Base-by-base conservation (phyloP, 2,329 filamentous ascomycete genomes). In the Penicillium corylophilum region DNA sequence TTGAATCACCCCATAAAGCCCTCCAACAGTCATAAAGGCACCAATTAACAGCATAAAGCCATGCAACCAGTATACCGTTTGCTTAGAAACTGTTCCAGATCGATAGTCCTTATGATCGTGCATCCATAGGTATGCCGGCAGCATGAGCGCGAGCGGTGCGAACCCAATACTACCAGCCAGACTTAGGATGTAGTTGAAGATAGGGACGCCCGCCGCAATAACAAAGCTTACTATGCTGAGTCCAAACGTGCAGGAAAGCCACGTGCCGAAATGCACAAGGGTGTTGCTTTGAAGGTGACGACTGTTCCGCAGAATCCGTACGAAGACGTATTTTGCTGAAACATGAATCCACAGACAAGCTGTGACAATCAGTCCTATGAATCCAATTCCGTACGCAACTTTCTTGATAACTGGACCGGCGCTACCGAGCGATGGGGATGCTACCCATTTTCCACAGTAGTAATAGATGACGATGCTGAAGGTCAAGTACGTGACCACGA, bases 391-490 rank as follows among this genome's bases (percentile, higher is more conserved):
- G 56, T 85, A 86, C 0, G 81, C 69, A 0, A 85, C 75, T 68
- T 82, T 85, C 71, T 86, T 84, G 59, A 86, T 72, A 1, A 74
- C 76, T 9, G 73, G 72, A 15, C 83, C 82, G 0, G 83, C 83
- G 35, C 77, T 58, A 54, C 56, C 82, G 0, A 86, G 74, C 4
- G 82, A 81, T 0, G 84, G 84, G n/a, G 77, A 81, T 0, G 82
- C 79, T 3, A 86, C 81, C 77, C 79, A 86, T 53, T 80, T 70
- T 6, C 83, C 83, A 59, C 81, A 83, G 70, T 74, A 85, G 36
- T 74, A 71, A 68, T 85, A 85, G 1, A 85, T 79, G 8, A 84
- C 79, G 20, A 85, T 70, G 39, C 75, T 77, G 65, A 84, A 82
- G 23, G 76, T 74, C 16, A 84, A 71, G 61, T 85, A 85, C 0